phyloP scores from a whole-genome alignment of 208 protist genomes.

The Wallacemonas sp. region DNA sequence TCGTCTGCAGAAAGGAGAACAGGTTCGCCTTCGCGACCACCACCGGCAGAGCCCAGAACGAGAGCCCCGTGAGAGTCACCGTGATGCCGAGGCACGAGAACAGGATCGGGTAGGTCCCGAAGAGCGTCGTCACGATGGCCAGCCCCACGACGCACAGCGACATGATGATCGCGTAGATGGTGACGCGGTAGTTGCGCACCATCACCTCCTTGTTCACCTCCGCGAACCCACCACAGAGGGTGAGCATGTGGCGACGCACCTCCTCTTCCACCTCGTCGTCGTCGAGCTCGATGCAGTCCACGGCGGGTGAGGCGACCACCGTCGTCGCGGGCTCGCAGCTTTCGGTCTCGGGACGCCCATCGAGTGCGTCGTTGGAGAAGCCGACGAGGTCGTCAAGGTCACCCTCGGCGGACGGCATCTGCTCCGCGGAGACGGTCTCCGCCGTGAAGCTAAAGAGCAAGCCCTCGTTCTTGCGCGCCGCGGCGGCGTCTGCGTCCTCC shows the following conservation, averaged over 20 bases:
- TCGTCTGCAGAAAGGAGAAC: constrained; percentile 30
- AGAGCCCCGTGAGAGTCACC: constrained; percentile 8
- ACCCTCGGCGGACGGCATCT: background rate
- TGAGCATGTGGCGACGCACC: constrained; percentile 4
- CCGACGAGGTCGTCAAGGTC: constrained; percentile 3
- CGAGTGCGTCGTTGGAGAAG: background rate
- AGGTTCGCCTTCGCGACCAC: constrained; percentile 36
- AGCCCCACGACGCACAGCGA: constrained; percentile 18
- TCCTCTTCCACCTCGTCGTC: constrained; percentile 5
- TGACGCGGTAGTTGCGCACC: constrained; percentile 23
- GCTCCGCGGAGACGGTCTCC: background rate
- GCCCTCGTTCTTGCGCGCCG: background rate
- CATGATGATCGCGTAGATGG: constrained; percentile 28
- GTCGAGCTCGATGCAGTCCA: background rate
- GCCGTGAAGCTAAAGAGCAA: background rate
- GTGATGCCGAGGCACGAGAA: constrained; percentile 2
- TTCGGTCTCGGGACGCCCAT: background rate
- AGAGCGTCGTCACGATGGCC: constrained; percentile 17
- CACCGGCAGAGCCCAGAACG: constrained; percentile 30
- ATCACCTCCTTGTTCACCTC: constrained; percentile 34
- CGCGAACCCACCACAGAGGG: constrained; percentile 16
- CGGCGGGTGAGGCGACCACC: background rate
- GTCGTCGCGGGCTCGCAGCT: background rate
- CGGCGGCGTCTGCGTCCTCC: background rate
- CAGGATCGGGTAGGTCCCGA: constrained; percentile 13